These are phyloP conservation scores for Earliella scabrosa DNA, from an alignment of 1,284 basidiomycete genomes.

Conservation along the genomic window DNA sequence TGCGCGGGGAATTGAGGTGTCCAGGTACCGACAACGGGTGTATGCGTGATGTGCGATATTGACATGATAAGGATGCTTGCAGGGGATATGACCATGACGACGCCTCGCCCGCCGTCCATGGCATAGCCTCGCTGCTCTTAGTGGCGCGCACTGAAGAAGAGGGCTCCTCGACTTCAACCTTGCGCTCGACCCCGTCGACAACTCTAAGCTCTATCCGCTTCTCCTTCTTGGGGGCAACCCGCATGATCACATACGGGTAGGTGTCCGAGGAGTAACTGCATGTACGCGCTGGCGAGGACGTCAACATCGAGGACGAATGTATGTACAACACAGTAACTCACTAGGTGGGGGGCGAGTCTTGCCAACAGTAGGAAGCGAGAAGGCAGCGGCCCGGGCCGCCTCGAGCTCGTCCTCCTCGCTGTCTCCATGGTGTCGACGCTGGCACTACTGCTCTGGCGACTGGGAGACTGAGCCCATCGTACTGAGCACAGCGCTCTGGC, in stretches of 20 bases:
- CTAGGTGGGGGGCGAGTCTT: constrained; percentile 35
- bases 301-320: constrained; percentile 8
- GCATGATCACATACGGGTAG: constrained; percentile 68
- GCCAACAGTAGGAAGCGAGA: constrained; percentile 25
- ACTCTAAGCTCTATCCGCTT: constrained; percentile 50
- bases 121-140: constrained; percentile 6
- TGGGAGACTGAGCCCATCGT: constrained; percentile 23
- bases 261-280: constrained; percentile 71
- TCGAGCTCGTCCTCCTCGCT: constrained; percentile 39
- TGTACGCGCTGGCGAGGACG: constrained; percentile 50
- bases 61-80: constrained; percentile 7
- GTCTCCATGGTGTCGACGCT: constrained; percentile 32
- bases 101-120: constrained; percentile 18
- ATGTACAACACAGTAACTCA: constrained; percentile 14
- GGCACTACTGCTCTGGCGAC: constrained; percentile 40
- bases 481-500: constrained; percentile 19
- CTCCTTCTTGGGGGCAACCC: constrained; percentile 56
- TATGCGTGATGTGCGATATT: constrained; percentile 14
- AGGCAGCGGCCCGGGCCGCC: constrained; percentile 14
- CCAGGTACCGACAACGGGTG: constrained; percentile 25
- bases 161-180: constrained; percentile 48
- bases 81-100: constrained; percentile 14
- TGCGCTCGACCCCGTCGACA: constrained; percentile 55
- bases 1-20: constrained; percentile 24
- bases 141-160: constrained; percentile 46